Base-by-base conservation (phyloP, 78 protist species). In the Tieghemostelium lacteum region DNA sequence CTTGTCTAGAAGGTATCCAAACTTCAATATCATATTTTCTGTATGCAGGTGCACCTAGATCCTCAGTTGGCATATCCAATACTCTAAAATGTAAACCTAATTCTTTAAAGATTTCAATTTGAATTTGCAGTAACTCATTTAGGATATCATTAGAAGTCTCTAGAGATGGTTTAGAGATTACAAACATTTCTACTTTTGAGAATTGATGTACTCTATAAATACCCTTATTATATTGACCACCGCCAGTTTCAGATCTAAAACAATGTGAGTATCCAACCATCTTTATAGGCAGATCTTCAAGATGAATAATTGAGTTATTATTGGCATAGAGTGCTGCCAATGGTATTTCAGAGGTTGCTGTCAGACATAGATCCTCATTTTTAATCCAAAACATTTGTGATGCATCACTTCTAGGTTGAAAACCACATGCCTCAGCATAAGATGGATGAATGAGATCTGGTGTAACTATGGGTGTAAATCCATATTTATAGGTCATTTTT, bases 191-290 rank as follows among this genome's bases (percentile, higher is more conserved):
- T 24, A 96, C 97, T 74, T 98, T 96, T 7, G 91, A 85, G 75
- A 98, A 98, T 36, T 96, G 98, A 67, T 96, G 98, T 26, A 96
- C 95, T 31, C 98, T 66, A 86, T 96, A 98, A 5, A 98, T 75
- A 3, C 98, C 99, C 0, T 54, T 49, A 50, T 65, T 63, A 26
- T 52, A 42, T 34, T 29, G n/a, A 24, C 62, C 76, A 16, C 62
- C 33, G 10, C 97, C 97, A 3, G 85, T 85, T 29, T 97, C 98
- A 1, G 89, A 69, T 29, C 98, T 73, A 86, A 97, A 97, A 75
- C 96, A 88, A 57, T 88, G 96, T 0, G 96, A 73, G 42, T 75
- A 89, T 4, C 95, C 99, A 0, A 85, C 96, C 63, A 75, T 33
- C 24, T 75, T 76, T 22, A 73, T 55, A 1, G 98, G 98, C 8